Base-by-base conservation (phyloP, 371 early-diverging fungal genomes). In the Rhizopus sp. region DNA sequence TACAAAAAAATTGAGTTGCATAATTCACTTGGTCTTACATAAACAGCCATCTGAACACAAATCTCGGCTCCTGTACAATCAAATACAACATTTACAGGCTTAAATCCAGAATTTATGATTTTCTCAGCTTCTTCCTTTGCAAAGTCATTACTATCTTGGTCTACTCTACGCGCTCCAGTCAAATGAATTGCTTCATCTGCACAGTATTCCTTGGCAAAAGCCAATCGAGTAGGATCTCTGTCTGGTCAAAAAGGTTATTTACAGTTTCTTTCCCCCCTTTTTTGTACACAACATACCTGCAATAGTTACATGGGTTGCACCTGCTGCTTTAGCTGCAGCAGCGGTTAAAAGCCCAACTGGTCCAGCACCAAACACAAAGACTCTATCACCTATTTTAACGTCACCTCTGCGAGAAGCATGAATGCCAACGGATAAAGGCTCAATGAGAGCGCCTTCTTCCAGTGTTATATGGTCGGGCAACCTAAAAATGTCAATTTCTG, bases 331-430 rank as follows among this genome's bases (percentile, higher is more conserved):
- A 7, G 79, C 79, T 30, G 74, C 75, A 29, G 82, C 82, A 46
- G 74, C 77, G 4, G 68, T 67, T 39, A 78, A 73, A 31, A 85
- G 72, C 50, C 85, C 85, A 7, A 80, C 73, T 30, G 85, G 82
- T 13, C 85, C 85, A 42, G 82, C 85, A 55, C 85, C 85, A 44
- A 81, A 80, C 51, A 85, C 68, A 31, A 85, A 69, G 8, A 90
- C 84, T 5, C 83, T 74, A 49, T 90, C 85, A 8, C 92, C 92
- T 9, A 89, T 67, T 10, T 78, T 64, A 23, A 80, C 73, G 7
- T 72, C 65, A 33, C 86, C 89, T 55, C 90, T 83, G 29, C 81
- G 64, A 37, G 84, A 77, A 32, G 82, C 70, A 67, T 83, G 69
- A 62, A 73, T 78, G 57, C 74, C 68, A 4, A 80, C 78, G 1